Conservation (phyloP, 2,329 filamentous ascomycete genomes). For the Dryadomyces sulphureus region DNA sequence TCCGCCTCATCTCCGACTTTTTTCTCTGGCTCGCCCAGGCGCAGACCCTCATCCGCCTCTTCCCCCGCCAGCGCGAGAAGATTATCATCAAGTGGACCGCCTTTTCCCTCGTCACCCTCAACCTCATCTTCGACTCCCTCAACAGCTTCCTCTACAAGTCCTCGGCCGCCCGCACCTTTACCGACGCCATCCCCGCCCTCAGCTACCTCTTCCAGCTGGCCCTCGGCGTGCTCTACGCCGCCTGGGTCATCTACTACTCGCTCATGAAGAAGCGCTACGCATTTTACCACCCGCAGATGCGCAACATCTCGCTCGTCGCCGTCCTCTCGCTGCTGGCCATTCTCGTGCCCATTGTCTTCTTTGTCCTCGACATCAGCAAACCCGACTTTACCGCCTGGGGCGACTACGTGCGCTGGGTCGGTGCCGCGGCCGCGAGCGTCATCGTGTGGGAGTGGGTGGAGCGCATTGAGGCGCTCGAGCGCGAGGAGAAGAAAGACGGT, state of each 20-base stretch:
- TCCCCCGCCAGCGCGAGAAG: constrained; percentile 93
- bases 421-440: constrained; percentile 84
- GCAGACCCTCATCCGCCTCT: constrained; percentile 87
- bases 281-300: constrained; percentile 82
- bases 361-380: constrained; percentile 78
- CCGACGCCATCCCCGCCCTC: constrained; percentile 78
- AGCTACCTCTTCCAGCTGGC: constrained; percentile 84
- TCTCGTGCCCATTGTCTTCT: constrained; percentile 80
- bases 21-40: constrained; percentile 97
- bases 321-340: constrained; percentile 67
- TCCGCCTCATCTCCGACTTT: constrained; percentile 85
- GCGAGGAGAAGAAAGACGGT: constrained; percentile 87
- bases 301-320: constrained; percentile 72
- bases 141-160: constrained; percentile 61
- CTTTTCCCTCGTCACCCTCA: constrained; percentile 80
- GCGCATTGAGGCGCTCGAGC: constrained; percentile 78
- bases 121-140: constrained; percentile 79
- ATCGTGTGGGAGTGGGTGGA: constrained; percentile 98
- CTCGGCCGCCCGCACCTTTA: constrained; percentile 47
- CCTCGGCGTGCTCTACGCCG: constrained; percentile 74
- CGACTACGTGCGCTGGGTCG: constrained; percentile 94
- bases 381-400: constrained; percentile 82
- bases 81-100: constrained; percentile 98
- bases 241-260: constrained; percentile 87
- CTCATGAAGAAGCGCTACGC: constrained; percentile 85